These are phyloP conservation scores for Macrophomina pseudophaseolina DNA, from an alignment of 2,329 filamentous ascomycete species.

Conservation along the genomic window DNA sequence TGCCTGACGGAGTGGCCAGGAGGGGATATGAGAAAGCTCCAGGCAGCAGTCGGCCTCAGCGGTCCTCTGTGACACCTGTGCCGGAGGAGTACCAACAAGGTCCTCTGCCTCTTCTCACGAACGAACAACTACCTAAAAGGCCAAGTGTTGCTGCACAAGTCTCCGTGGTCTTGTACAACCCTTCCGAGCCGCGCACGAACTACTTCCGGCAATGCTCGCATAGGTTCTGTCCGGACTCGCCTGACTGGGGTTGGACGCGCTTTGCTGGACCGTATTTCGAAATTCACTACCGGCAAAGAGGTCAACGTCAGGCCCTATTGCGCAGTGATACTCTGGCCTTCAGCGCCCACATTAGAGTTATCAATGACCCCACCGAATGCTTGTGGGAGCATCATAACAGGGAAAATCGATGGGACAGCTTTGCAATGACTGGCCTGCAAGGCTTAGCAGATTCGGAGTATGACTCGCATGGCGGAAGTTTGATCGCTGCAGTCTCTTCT, in stretches of 20 bases:
- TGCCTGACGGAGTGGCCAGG: conserved; percentile 25
- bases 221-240: conserved; percentile 62
- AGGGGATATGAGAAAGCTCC: conserved; percentile 13
- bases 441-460: conserved; percentile 30
- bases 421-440: conserved; percentile 62
- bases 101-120: conserved; percentile 44
- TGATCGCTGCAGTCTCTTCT: conserved; percentile 61
- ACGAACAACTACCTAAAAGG: conserved; percentile 44
- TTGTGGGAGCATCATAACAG: conserved; percentile 65
- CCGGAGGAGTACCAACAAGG: conserved; percentile 36
- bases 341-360: conserved; percentile 64
- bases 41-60: background rate
- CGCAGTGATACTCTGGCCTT: conserved; percentile 66
- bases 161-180: conserved; percentile 67
- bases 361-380: conserved; percentile 64
- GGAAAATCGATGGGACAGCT: conserved; percentile 62
- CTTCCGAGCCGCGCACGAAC: conserved; percentile 64
- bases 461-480: conserved; percentile 42
- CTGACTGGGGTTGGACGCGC: conserved; percentile 69
- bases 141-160: conserved; percentile 62
- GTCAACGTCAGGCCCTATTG: conserved; percentile 63
- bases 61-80: background rate
- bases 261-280: conserved; percentile 65
- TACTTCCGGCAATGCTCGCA: conserved; percentile 62
- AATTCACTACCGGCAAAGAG: conserved; percentile 61